Percentiles rank a stretch among this genome's conserved stretches.
Conservation (phyloP, 768 basidiomycete species). For the Scleroderma bovista region DNA sequence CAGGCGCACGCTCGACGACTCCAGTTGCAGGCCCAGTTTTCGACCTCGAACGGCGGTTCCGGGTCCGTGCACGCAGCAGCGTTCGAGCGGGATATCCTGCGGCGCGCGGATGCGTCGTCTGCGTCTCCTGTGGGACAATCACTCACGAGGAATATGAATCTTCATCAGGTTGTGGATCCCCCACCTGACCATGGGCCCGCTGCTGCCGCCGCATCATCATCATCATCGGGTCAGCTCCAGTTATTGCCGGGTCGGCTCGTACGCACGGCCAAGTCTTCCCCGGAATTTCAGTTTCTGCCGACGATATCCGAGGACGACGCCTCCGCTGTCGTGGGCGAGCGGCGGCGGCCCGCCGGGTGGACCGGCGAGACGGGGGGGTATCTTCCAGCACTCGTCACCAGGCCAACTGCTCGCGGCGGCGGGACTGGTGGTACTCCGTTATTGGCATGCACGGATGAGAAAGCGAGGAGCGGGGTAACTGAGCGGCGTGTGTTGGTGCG, state of each 20-base stretch:
- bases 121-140: not conserved
- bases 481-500: slow-evolving; percentile 3
- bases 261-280: slow-evolving; percentile 8
- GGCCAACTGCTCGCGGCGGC: too few species aligned
- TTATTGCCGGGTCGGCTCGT: not conserved
- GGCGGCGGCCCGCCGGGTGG: slow-evolving; percentile 2
- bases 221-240: not conserved
- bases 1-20: slow-evolving; percentile 40
- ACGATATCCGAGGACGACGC: slow-evolving; percentile 33
- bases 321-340: slow-evolving; percentile 26
- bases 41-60: slow-evolving; percentile 5
- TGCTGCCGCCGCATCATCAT: not conserved
- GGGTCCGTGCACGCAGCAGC: not conserved
- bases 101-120: too few species aligned
- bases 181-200: not conserved
- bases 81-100: too few species aligned
- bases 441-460: slow-evolving; percentile 14
- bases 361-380: slow-evolving; percentile 3
- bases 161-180: not conserved
- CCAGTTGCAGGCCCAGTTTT: slow-evolving; percentile 11
- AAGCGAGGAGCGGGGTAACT: slow-evolving; percentile 8
- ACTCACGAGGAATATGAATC: slow-evolving; percentile 2
- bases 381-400: not conserved
- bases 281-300: slow-evolving; percentile 16
- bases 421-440: slow-evolving; percentile 25